These are phyloP conservation scores for Komagataella kurtzmanii DNA, from an alignment of 805 yeast species.

Conservation along the genomic window DNA sequence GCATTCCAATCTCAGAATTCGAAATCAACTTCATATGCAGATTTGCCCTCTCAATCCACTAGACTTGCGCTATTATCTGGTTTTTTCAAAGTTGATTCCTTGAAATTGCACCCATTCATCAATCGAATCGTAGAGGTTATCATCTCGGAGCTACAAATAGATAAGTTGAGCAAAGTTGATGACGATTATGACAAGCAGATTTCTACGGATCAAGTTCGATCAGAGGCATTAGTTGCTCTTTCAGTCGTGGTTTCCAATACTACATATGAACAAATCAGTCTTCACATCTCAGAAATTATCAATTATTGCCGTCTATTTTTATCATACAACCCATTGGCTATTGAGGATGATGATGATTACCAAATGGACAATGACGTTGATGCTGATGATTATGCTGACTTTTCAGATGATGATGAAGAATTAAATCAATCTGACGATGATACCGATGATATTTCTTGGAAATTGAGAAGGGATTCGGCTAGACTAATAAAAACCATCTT, in stretches of 20 bases:
- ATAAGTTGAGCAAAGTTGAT: conserved; percentile 10
- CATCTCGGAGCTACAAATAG: neutral
- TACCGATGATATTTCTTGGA: conserved; percentile 40
- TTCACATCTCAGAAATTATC: neutral
- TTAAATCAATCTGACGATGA: conserved; percentile 8
- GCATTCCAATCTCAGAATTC: neutral
- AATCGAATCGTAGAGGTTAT: neutral
- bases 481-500: conserved; percentile 25
- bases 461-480: conserved; percentile 40
- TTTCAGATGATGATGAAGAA: conserved; percentile 15
- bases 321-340: neutral
- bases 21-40: neutral
- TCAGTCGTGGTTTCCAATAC: neutral
- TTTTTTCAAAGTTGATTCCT: neutral
- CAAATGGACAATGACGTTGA: conserved; percentile 10
- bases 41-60: neutral
- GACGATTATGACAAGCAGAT: conserved; percentile 8
- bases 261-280: neutral
- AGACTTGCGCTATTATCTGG: neutral
- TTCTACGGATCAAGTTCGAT: conserved; percentile 10
- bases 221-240: conserved; percentile 1
- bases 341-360: conserved; percentile 18
- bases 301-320: neutral
- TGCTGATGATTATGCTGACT: conserved; percentile 8
- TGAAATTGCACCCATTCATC: neutral